Evolutionary conservation across 139 green algal species (phyloP).

Genomic region (Yamagishiella unicocca): DNA sequence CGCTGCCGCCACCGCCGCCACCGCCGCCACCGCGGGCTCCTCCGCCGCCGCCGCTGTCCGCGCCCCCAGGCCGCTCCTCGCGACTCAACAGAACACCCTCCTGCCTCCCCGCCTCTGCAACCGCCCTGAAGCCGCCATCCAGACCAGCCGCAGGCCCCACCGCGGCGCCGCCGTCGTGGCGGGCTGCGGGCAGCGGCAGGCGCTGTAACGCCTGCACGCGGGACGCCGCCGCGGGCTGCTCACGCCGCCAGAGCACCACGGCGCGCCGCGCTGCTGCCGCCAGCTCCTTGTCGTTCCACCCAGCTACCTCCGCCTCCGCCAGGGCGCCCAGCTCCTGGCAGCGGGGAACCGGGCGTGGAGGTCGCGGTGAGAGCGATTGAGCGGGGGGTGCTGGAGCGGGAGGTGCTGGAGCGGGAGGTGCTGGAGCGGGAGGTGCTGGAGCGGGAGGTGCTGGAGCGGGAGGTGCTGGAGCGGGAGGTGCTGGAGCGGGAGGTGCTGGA

Average conservation of each 20-base stretch:
- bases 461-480: background rate
- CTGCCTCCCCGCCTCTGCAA: background rate
- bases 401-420: background rate
- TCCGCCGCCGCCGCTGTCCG: background rate
- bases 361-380: background rate
- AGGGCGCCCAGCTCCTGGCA: background rate
- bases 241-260: background rate
- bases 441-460: background rate
- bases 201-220: background rate
- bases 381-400: background rate
- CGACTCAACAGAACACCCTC: background rate
- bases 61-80: background rate
- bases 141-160: background rate
- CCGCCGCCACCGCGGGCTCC: background rate
- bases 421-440: background rate
- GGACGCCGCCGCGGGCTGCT: background rate
- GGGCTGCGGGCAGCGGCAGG: background rate
- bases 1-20: background rate
- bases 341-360: background rate
- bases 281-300: constrained; percentile 28
- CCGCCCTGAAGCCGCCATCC: background rate
- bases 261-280: constrained; percentile 1
- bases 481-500: background rate
- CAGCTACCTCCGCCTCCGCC: background rate
- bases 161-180: too few species aligned